Evolutionary conservation across 345 rosid genomes (phyloP).

Genomic region (Cardamine occulta): DNA sequence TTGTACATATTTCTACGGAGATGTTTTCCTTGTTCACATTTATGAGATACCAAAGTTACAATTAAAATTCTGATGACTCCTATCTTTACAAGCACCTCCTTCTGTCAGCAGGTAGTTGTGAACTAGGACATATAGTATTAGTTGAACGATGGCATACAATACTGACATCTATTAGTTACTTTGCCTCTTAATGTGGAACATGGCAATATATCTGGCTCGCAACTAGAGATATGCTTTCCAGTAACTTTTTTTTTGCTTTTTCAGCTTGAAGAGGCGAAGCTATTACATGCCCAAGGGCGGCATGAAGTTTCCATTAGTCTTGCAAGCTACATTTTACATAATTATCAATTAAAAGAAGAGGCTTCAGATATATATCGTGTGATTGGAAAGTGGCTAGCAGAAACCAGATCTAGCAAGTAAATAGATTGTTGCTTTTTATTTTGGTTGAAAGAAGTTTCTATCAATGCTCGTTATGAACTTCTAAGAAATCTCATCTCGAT

Average conservation of each 20-base stretch:
- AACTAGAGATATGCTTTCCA: conserved; percentile 10
- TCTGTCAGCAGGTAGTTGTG: conserved; percentile 19
- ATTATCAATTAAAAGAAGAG: conserved; percentile 63
- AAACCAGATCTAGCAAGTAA: conserved; percentile 97
- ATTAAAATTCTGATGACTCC: conserved; percentile 22
- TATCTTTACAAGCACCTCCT: background rate
- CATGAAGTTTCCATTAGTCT: conserved; percentile 93
- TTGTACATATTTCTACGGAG: conserved; percentile 12
- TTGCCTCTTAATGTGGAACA: conserved; percentile 14
- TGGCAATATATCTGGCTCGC: conserved; percentile 11
- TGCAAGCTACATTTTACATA: conserved; percentile 73
- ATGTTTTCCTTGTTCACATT: conserved; percentile 19
- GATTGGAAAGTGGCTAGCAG: conserved; percentile 97
- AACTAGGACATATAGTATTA: conserved; percentile 7
- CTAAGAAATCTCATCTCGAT: conserved; percentile 29
- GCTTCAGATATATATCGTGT: conserved; percentile 79
- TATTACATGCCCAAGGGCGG: conserved; percentile 90
- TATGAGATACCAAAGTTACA: conserved; percentile 20
- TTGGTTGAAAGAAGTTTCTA: conserved; percentile 20
- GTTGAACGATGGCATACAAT: conserved; percentile 3
- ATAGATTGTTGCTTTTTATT: conserved; percentile 27
- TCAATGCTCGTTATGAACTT: conserved; percentile 21
- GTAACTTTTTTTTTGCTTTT: conserved; percentile 30
- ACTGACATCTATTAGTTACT: conserved; percentile 19
- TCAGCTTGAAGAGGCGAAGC: conserved; percentile 98